Percentiles rank a stretch among this genome's conserved stretches.
Conservation (phyloP, 164 flowering plant species). For the Umbellularia californica region DNA sequence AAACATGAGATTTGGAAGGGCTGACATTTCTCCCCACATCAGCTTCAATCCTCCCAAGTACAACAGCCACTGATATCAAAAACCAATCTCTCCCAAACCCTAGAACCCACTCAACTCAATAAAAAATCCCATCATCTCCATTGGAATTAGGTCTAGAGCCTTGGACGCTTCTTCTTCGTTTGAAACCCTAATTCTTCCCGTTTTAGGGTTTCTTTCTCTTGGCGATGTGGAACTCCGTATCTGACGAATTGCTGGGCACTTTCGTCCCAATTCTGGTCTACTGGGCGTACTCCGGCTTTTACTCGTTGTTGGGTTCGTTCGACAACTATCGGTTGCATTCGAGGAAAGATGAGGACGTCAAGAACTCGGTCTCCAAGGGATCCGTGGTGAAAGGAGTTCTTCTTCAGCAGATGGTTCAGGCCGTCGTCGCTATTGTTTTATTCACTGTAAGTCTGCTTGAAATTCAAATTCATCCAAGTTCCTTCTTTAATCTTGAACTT, state of each 20-base stretch:
- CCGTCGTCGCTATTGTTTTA: slow-evolving; percentile 65
- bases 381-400: slow-evolving; percentile 84
- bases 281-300: slow-evolving; percentile 87
- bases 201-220: neutral
- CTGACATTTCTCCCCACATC: neutral
- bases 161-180: neutral
- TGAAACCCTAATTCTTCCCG: neutral
- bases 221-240: slow-evolving; percentile 43
- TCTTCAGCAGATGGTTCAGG: slow-evolving; percentile 80
- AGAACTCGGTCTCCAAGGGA: slow-evolving; percentile 74
- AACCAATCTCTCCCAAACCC: neutral
- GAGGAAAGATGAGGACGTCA: slow-evolving; percentile 73
- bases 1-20: too few species aligned
- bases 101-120: neutral
- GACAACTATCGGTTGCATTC: slow-evolving; percentile 78
- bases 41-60: neutral
- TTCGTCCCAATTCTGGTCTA: slow-evolving; percentile 73
- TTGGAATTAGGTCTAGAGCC: neutral
- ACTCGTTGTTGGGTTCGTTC: slow-evolving; percentile 45
- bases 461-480: neutral
- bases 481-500: neutral
- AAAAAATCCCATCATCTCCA: neutral
- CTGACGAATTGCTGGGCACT: slow-evolving; percentile 79
- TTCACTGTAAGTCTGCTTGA: slow-evolving; percentile 53
- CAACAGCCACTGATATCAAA: too few species aligned